A percentile compares a stretch with the other conserved stretches of the same genome.
Conservation (phyloP, 805 yeast species). For the Zygotorulaspora sp. region DNA sequence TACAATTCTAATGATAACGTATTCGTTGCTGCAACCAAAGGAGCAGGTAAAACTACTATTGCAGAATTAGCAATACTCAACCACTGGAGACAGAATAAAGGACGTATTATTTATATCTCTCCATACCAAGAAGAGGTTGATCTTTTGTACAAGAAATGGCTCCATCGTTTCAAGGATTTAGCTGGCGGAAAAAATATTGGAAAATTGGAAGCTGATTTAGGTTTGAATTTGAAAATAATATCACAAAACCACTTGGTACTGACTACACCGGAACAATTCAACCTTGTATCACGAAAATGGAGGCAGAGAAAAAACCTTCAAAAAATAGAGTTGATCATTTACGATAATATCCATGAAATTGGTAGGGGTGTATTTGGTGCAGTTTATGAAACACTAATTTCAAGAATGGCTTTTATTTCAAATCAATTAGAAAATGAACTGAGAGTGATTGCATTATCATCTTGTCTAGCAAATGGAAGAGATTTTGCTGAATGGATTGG, state of each 20-base stretch:
- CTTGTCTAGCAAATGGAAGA: constrained; percentile 66
- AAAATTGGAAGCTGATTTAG: constrained; percentile 50
- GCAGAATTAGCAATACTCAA: constrained; percentile 70
- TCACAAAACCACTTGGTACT: constrained; percentile 62
- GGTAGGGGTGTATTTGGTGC: constrained; percentile 56
- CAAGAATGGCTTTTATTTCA: constrained; percentile 68
- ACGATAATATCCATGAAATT: constrained; percentile 67
- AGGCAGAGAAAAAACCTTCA: constrained; percentile 68
- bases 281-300: constrained; percentile 74
- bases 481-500: constrained; percentile 89
- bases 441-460: constrained; percentile 66
- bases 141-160: constrained; percentile 48
- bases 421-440: constrained; percentile 54
- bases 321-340: constrained; percentile 60
- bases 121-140: constrained; percentile 60
- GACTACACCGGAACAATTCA: constrained; percentile 78
- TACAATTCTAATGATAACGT: constrained; percentile 55
- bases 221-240: constrained; percentile 50
- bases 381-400: constrained; percentile 61
- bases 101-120: constrained; percentile 67
- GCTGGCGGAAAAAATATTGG: constrained; percentile 56
- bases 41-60: constrained; percentile 66
- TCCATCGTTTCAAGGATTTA: constrained; percentile 40
- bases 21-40: constrained; percentile 69
- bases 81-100: constrained; percentile 67